phyloP scores from a whole-genome alignment of 2,329 filamentous ascomycete genomes.

The Curvularia lunata region DNA sequence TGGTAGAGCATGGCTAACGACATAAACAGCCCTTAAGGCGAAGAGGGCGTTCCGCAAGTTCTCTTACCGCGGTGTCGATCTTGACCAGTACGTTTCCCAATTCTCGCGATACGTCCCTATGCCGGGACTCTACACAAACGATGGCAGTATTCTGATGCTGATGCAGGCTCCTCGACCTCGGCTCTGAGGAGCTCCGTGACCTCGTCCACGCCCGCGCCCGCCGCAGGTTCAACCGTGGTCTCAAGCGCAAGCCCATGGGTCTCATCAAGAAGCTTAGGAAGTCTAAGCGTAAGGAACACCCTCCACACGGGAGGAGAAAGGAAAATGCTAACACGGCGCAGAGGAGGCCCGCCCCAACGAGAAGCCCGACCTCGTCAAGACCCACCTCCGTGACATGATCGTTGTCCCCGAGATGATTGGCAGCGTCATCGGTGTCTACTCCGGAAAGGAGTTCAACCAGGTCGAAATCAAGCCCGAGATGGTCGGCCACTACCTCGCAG shows the following conservation, averaged over 20 bases:
- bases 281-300: constrained; percentile 57
- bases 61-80: constrained; percentile 98
- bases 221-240: constrained; percentile 98
- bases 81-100: constrained; percentile 83
- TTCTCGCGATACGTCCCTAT: not conserved
- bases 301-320: not conserved
- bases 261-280: constrained; percentile 99
- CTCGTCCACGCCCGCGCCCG: constrained; percentile 99
- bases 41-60: constrained; percentile 99
- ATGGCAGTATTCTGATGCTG: constrained; percentile 27
- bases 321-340: constrained; percentile 7
- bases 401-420: constrained; percentile 99
- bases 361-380: constrained; percentile 99
- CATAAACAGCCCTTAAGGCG: constrained; percentile 87
- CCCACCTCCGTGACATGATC: constrained; percentile 99
- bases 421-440: constrained; percentile 98
- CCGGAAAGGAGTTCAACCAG: constrained; percentile 99
- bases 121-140: constrained; percentile 3
- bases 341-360: constrained; percentile 75
- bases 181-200: constrained; percentile 98
- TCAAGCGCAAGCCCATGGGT: constrained; percentile 99
- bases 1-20: constrained; percentile 36
- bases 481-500: constrained; percentile 98
- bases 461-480: constrained; percentile 99
- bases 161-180: constrained; percentile 93